Evolutionary conservation across 768 basidiomycete species (phyloP).

Genomic region (Rhizopogon vulgaris): DNA sequence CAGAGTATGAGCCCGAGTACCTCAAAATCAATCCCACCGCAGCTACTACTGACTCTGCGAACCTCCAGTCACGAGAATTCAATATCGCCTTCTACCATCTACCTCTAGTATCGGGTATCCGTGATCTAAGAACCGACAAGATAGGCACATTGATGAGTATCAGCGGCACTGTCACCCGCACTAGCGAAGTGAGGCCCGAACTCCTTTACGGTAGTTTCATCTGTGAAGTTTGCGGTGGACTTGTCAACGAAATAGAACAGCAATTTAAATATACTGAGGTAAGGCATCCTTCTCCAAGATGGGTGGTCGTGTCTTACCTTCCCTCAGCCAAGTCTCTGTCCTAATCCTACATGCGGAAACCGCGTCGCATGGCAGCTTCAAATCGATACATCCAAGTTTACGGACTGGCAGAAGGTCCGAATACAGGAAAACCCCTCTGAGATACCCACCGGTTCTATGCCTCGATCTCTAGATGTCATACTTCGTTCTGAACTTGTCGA

Average conservation of each 20-base stretch:
- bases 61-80: slow-evolving; percentile 90
- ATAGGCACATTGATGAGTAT: slow-evolving; percentile 95
- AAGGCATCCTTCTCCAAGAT: slow-evolving; percentile 2
- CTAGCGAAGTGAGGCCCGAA: slow-evolving; percentile 95
- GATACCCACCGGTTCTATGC: slow-evolving; percentile 98
- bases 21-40: slow-evolving; percentile 90
- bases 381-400: slow-evolving; percentile 93
- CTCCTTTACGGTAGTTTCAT: slow-evolving; percentile 89
- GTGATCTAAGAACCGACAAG: slow-evolving; percentile 86
- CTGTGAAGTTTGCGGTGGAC: slow-evolving; percentile 82
- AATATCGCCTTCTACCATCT: slow-evolving; percentile 93
- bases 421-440: slow-evolving; percentile 99
- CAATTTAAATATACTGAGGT: slow-evolving; percentile 99
- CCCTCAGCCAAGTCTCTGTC: slow-evolving; percentile 81
- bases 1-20: slow-evolving; percentile 88
- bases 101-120: slow-evolving; percentile 89
- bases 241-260: slow-evolving; percentile 92
- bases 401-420: slow-evolving; percentile 98
- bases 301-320: neutral
- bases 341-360: slow-evolving; percentile 92
- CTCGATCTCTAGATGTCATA: slow-evolving; percentile 92
- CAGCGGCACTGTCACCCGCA: slow-evolving; percentile 94
- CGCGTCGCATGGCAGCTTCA: slow-evolving; percentile 87
- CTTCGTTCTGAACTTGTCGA: slow-evolving; percentile 94
- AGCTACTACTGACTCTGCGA: slow-evolving; percentile 80